Conservation (phyloP, 768 basidiomycete genomes). For the Cubamyces sp. region DNA sequence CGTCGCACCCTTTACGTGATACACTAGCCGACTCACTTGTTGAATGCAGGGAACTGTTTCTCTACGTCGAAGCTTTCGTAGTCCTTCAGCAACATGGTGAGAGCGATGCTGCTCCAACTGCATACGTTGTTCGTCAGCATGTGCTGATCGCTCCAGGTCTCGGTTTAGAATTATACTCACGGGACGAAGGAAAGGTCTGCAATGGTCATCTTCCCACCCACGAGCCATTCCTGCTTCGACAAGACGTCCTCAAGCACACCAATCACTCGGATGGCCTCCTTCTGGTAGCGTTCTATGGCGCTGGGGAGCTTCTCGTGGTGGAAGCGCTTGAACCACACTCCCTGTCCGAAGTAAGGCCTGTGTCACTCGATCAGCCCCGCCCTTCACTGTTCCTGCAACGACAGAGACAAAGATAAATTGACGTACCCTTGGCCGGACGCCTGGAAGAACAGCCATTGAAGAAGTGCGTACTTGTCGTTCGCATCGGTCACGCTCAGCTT, state of each 20-base stretch:
- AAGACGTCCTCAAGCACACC: slow-evolving; percentile 30
- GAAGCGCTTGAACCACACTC: slow-evolving; percentile 21
- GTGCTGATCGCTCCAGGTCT: no score
- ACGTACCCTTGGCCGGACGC: slow-evolving; percentile 27
- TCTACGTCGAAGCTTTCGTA: no score
- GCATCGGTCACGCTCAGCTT: slow-evolving; percentile 24
- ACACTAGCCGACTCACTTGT: no score
- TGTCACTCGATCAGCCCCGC: not conserved
- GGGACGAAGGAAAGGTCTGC: slow-evolving; percentile 25
- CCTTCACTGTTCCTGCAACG: no score
- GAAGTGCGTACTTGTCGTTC: slow-evolving; percentile 2
- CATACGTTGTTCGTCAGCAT: no score
- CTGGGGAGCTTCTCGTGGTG: slow-evolving; percentile 22
- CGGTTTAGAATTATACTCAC: no score
- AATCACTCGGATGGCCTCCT: slow-evolving; percentile 29
- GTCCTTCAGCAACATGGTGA: no score
- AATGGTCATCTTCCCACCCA: slow-evolving; percentile 26
- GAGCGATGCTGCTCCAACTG: no score
- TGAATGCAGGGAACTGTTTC: no score
- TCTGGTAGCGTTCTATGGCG: slow-evolving; percentile 30
- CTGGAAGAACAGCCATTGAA: slow-evolving; percentile 7
- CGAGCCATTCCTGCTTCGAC: slow-evolving; percentile 25
- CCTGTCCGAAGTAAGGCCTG: slow-evolving; percentile 28
- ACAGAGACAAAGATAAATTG: not conserved
- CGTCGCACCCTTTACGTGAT: not conserved